Evolutionary conservation across 1,139 yeast species (phyloP), one percentile per base, ranked within the genome.

Genomic region (Keqinozyma sinolaborantium): DNA sequence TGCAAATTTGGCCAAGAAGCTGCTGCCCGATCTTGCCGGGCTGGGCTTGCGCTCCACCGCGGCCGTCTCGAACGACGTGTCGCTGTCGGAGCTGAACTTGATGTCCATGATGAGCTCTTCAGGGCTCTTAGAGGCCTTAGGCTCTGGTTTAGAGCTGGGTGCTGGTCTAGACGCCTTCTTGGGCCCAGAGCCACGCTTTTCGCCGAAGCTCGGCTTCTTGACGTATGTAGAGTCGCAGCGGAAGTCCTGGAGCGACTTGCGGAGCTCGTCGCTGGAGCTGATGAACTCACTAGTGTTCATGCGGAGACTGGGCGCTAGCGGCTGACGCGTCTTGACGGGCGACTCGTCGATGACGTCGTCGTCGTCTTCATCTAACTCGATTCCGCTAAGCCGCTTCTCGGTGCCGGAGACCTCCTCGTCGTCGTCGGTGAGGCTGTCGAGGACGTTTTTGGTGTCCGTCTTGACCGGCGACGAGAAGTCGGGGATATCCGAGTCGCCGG

Each of bases 271-370:
- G 10, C 21, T 18, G 21, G 21, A 7, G 21, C 21, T 18, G 7
- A 18, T 18, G 21, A 18, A 18, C 21, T 18, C 21, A 18, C 10
- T 18, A 7, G 21, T 18, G 21, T 18, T 10, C 21, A 18, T 18
- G 7, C 21, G 7, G 9, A 7, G 7, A 7, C 9, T 10, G 7
- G 21, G 9, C 10, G 21, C 10, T 18, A 7, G 21, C 9, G 7
- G 7, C 9, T 7, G 7, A 10, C 9, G 37, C 2, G 30, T 15
- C 25, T 62, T 64, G 4, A 64, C 51, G 3, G 73, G 73, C 2
- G 73, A 66, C 36, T 68, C 74, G 29, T 66, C 73, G 14, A 68
- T 55, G 25, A 62, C 70, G 29, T 63, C 70, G 20, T 61, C 68
- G n/a, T 49, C 53, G 24, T 54, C 56, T 16, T 55, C 32, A 8